Conservation (phyloP, 805 yeast species). For the Brettanomyces anomalus region DNA sequence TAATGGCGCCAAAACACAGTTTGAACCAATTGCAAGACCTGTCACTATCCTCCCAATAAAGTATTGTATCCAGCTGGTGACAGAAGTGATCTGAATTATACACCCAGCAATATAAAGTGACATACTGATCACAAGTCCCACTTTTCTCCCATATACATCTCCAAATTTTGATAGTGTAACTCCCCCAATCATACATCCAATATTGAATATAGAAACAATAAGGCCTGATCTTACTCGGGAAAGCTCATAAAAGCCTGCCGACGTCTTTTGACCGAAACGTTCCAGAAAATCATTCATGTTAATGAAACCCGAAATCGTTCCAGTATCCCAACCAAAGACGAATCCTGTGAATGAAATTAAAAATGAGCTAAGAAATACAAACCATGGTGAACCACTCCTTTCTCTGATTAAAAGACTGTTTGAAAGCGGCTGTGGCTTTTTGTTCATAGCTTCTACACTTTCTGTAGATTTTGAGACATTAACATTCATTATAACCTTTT, state of each 20-base stretch:
- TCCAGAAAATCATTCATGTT: constrained; percentile 45
- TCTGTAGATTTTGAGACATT: no score
- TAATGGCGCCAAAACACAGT: constrained; percentile 46
- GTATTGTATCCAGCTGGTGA: constrained; percentile 50
- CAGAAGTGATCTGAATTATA: constrained; percentile 49
- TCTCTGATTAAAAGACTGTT: no score
- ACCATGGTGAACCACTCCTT: no score
- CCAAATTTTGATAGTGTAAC: constrained; percentile 46
- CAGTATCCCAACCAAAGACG: constrained; percentile 72
- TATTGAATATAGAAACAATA: constrained; percentile 60
- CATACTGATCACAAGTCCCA: constrained; percentile 45
- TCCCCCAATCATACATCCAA: constrained; percentile 72
- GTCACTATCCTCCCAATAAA: constrained; percentile 53
- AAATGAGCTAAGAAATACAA: constrained; percentile 7
- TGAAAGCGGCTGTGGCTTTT: no score
- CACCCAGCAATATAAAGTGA: constrained; percentile 52
- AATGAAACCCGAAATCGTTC: constrained; percentile 65
- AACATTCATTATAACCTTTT: no score
- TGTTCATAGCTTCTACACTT: no score
- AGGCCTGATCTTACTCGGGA: constrained; percentile 50
- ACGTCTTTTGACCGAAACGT: constrained; percentile 38
- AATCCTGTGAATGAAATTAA: constrained; percentile 68
- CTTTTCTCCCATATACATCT: constrained; percentile 53
- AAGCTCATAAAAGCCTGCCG: constrained; percentile 32
- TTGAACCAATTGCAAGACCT: constrained; percentile 48